A percentile compares a stretch with the other conserved stretches of the same genome.
These are phyloP conservation scores for Tothia fuscella DNA, from an alignment of 2,329 filamentous ascomycete genomes.

Conservation along the genomic window DNA sequence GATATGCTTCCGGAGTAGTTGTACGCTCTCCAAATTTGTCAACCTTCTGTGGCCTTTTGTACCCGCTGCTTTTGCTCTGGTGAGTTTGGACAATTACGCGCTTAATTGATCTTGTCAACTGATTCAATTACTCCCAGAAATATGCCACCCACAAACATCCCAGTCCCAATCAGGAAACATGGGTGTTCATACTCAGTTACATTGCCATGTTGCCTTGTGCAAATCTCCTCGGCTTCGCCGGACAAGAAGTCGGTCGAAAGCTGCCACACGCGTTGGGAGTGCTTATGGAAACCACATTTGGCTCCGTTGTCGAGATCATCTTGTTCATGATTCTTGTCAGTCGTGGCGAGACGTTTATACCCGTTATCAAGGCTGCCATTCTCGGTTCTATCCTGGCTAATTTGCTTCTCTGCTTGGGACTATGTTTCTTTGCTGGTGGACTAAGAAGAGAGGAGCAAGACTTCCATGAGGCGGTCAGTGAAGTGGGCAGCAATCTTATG, in stretches of 20 bases:
- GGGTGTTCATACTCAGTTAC: conserved; percentile 59
- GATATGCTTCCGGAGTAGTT: conserved; percentile 53
- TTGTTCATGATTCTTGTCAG: conserved; percentile 65
- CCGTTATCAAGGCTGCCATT: conserved; percentile 75
- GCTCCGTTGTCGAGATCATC: conserved; percentile 69
- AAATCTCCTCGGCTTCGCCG: conserved; percentile 64
- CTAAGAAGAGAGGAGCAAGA: conserved; percentile 53
- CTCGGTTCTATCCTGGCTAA: conserved; percentile 75
- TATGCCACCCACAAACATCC: conserved; percentile 42
- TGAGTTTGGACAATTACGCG: conserved; percentile 21
- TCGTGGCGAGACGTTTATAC: conserved; percentile 31
- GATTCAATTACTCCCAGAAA: conserved; percentile 21
- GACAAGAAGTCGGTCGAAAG: conserved; percentile 60
- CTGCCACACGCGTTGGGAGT: conserved; percentile 61
- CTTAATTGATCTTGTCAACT: no score
- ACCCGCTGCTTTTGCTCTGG: conserved; percentile 57
- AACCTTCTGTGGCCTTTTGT: conserved; percentile 68
- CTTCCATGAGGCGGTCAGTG: conserved; percentile 65
- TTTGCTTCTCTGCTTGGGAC: conserved; percentile 64
- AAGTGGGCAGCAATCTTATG: conserved; percentile 65
- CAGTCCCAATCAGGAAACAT: conserved; percentile 44
- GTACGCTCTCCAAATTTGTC: conserved; percentile 49
- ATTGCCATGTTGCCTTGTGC: conserved; percentile 68
- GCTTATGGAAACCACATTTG: conserved; percentile 47
- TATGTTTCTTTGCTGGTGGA: conserved; percentile 71